phyloP scores from a whole-genome alignment of 78 protist genomes.

The Tieghemostelium lacteum region DNA sequence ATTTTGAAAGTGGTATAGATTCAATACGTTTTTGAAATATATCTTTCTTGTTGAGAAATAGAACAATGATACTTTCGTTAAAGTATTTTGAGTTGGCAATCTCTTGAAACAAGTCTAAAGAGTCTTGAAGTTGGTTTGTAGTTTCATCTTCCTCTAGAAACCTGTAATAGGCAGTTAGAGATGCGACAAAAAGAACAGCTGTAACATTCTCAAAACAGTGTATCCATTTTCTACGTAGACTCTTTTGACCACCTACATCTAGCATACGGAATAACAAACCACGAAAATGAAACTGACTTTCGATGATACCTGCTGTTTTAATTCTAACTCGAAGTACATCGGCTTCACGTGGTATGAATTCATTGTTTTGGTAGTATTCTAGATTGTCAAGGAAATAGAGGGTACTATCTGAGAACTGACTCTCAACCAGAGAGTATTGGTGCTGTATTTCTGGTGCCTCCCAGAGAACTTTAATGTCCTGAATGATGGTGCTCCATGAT shows the following conservation, averaged over 20 bases:
- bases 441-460: constrained; percentile 18
- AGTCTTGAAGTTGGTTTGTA: constrained; percentile 57
- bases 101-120: constrained; percentile 75
- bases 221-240: constrained; percentile 91
- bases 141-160: constrained; percentile 70
- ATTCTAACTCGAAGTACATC: constrained; percentile 85
- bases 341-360: constrained; percentile 79
- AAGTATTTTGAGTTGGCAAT: constrained; percentile 82
- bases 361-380: constrained; percentile 38
- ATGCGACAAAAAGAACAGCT: constrained; percentile 82
- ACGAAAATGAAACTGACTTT: constrained; percentile 50
- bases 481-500: constrained; percentile 10
- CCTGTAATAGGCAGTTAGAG: constrained; percentile 70
- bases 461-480: constrained; percentile 18
- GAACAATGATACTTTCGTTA: constrained; percentile 33
- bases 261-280: neutral
- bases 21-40: constrained; percentile 82
- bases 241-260: constrained; percentile 93
- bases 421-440: constrained; percentile 6
- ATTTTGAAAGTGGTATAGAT: constrained; percentile 54
- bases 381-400: constrained; percentile 63
- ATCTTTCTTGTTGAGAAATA: constrained; percentile 85
- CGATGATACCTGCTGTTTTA: constrained; percentile 85
- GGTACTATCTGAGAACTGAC: constrained; percentile 95
- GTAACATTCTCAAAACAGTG: constrained; percentile 88